Percentiles rank a stretch among this genome's conserved stretches.
Evolutionary conservation across 495 filamentous ascomycete species (phyloP).

Genomic region (Collariella sp.): DNA sequence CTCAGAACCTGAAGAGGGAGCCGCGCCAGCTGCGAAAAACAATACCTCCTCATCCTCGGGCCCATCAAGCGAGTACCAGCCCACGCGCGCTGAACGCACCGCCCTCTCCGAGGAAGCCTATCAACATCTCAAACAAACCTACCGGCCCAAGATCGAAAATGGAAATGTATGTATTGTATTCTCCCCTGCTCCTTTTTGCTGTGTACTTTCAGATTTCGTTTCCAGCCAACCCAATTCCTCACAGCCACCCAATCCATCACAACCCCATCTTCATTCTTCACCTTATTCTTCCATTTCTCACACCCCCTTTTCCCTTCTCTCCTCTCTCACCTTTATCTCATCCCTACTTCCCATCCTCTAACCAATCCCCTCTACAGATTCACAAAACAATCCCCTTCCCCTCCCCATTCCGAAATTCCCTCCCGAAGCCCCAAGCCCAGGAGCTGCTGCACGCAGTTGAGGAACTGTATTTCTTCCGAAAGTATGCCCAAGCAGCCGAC

Average conservation of each 20-base stretch:
- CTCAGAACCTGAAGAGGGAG: constrained; percentile 23
- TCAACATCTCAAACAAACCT: constrained; percentile 29
- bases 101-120: constrained; percentile 40
- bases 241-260: not conserved
- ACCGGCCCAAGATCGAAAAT: constrained; percentile 38
- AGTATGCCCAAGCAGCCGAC: constrained; percentile 36
- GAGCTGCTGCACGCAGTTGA: constrained; percentile 46
- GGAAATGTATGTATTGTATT: constrained; percentile 30
- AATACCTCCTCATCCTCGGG: constrained; percentile 1
- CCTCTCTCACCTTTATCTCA: not conserved
- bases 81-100: constrained; percentile 28
- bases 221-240: not conserved
- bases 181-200: not conserved
- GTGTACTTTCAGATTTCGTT: too few species aligned
- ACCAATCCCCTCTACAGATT: constrained; percentile 32
- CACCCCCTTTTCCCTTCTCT: too few species aligned
- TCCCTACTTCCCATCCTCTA: not conserved
- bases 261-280: too few species aligned
- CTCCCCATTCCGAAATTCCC: constrained; percentile 5
- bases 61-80: constrained; percentile 4
- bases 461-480: constrained; percentile 47
- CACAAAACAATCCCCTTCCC: constrained; percentile 35
- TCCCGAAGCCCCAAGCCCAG: constrained; percentile 37
- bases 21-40: not conserved
- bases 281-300: too few species aligned